These are phyloP conservation scores for Pilaira anomala DNA, from an alignment of 192 early-diverging fungal genomes.

Conservation along the genomic window DNA sequence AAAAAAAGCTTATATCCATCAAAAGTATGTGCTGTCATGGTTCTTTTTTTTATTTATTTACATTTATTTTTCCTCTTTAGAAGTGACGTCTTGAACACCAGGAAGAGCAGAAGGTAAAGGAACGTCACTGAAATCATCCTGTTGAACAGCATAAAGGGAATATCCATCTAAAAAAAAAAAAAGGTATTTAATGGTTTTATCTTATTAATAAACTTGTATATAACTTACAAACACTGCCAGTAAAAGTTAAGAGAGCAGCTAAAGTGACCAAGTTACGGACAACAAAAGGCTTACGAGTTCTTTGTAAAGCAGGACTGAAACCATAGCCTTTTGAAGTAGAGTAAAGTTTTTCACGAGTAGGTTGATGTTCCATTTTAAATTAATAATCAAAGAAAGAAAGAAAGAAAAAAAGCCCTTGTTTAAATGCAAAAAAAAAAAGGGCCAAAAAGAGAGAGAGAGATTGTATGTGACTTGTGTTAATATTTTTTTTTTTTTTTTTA, in stretches of 20 bases:
- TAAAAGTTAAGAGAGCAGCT: conserved; percentile 47
- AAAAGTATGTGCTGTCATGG: not conserved
- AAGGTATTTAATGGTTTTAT: not conserved
- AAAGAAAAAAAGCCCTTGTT: conserved; percentile 11
- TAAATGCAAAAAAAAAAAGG: too few relatives aligned
- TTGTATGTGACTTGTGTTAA: not conserved
- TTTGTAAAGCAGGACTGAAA: conserved; percentile 53
- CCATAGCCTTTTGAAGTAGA: conserved; percentile 39
- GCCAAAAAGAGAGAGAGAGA: too few relatives aligned
- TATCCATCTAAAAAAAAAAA: conserved; percentile 53
- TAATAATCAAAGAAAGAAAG: not conserved
- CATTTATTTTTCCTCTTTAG: conserved; percentile 17
- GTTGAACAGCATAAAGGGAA: conserved; percentile 68
- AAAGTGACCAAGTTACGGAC: conserved; percentile 50
- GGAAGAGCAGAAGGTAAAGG: conserved; percentile 48
- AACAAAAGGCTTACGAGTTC: conserved; percentile 50
- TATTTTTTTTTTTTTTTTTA: not conserved
- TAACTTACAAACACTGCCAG: conserved; percentile 50
- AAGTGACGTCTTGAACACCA: conserved; percentile 21
- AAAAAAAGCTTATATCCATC: not conserved
- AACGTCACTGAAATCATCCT: conserved; percentile 77
- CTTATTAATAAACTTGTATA: not conserved
- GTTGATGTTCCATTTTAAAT: conserved; percentile 5
- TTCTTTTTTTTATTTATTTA: not conserved
- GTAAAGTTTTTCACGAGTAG: conserved; percentile 34